Percentiles rank a stretch among this genome's conserved stretches.
Conservation (phyloP, 352 stramenopile species). For the Albugo laibachii region DNA sequence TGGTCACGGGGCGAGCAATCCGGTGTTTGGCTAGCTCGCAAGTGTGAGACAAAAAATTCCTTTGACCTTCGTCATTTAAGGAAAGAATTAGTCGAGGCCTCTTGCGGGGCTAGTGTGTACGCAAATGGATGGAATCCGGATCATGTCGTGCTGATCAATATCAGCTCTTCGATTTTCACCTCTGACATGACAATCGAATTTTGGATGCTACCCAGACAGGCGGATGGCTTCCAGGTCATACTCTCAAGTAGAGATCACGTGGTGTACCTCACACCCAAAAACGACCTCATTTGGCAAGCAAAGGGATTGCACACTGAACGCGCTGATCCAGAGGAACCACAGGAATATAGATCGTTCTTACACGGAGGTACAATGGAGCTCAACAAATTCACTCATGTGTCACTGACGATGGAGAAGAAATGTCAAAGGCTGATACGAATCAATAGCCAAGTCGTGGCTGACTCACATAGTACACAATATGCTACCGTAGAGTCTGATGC, state of each 20-base stretch:
- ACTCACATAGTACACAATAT: no score
- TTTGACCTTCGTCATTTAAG: not conserved
- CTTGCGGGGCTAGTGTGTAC: conserved; percentile 32
- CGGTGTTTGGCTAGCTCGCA: conserved; percentile 53
- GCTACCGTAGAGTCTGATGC: no score
- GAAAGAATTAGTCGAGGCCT: conserved; percentile 10
- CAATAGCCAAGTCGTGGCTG: no score
- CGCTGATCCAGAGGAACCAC: no score
- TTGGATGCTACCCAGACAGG: conserved; percentile 26
- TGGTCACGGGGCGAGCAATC: conserved; percentile 71
- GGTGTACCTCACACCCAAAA: conserved; percentile 38
- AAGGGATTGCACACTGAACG: conserved; percentile 11
- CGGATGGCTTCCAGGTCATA: not conserved
- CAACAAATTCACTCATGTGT: no score
- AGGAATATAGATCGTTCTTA: no score
- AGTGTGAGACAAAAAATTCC: conserved; percentile 6
- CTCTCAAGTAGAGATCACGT: conserved; percentile 11
- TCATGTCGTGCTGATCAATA: conserved; percentile 42
- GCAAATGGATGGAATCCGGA: conserved; percentile 14
- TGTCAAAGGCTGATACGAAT: no score
- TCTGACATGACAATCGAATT: conserved; percentile 42
- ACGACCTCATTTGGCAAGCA: conserved; percentile 25
- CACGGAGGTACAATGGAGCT: no score
- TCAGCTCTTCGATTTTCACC: conserved; percentile 9
- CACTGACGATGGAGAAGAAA: no score